Base-by-base conservation (phyloP, 148 eudicot species). In the Polygonum maritimum region DNA sequence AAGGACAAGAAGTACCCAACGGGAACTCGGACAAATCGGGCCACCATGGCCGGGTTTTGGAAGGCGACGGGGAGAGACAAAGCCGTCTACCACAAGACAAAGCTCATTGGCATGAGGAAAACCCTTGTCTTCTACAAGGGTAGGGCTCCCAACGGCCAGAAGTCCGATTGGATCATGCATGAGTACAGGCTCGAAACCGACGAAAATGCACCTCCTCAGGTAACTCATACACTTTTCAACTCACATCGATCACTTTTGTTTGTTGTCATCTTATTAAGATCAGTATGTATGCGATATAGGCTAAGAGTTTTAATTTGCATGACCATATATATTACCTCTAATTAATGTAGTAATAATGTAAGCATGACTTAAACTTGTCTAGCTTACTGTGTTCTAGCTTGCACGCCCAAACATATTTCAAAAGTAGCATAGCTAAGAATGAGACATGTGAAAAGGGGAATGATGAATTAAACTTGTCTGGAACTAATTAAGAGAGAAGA, bases 91-190 rank as follows among this genome's bases (percentile, higher is more conserved):
- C 89, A 86, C 35, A 87, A 85, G 82, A 10, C 79, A 0, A 92
- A 89, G 19, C 87, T 90, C 18, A 90, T 92, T 3, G 97, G 97
- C 5, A 87, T 92, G 91, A 83, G 95, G 54, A 92, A 92, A 87
- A 90, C 97, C 76, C 95, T 92, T 15, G 97, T 92, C 7, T 92
- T 92, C 76, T 92, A 92, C 82, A 89, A 84, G 81, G 97, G 97
- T 0, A 77, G 95, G 65, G 95, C 97, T 9, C 97, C 97, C 44
- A 92, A 92, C 80, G 97, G 97, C 11, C 91, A 87, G 54, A 92
- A 92, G 78, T 73, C 87, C 26, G 97, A 92, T 41, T 92, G 97
- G 97, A 92, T 92, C 79, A 92, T 92, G 91, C 97, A 92, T 78
- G 97, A 92, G 73, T 92, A 90, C 78, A 86, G 97, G 74, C 97